Conservation (phyloP, 2,329 filamentous ascomycete genomes). For the Microcyclosporella mali region DNA sequence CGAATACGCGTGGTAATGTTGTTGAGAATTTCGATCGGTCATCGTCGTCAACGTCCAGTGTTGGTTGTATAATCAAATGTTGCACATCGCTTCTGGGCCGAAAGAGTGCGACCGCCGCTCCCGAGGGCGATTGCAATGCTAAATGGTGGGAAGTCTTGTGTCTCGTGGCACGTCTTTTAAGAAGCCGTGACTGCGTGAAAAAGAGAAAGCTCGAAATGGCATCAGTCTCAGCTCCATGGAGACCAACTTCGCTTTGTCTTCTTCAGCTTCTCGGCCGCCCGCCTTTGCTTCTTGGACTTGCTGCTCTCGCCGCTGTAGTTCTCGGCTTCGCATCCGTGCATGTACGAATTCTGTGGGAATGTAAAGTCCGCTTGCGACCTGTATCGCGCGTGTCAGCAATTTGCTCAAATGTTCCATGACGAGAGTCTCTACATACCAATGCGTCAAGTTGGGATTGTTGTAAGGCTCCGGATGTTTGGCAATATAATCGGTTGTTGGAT, state of each 20-base stretch:
- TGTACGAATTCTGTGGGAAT: conserved; percentile 58
- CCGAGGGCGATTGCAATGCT: background rate
- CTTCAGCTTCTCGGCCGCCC: conserved; percentile 4
- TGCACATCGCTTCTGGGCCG: background rate
- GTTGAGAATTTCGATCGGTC: background rate
- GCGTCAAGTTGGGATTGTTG: conserved; percentile 57
- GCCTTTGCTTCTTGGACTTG: conserved; percentile 9
- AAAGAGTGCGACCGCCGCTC: background rate
- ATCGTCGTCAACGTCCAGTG: background rate
- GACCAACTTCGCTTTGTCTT: conserved; percentile 7
- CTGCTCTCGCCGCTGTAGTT: conserved; percentile 12
- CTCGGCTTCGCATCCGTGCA: conserved; percentile 47
- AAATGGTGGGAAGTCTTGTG: conserved; percentile 2
- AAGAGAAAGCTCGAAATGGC: background rate
- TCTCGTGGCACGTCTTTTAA: conserved; percentile 3
- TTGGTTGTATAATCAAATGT: background rate
- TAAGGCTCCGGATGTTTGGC: conserved; percentile 55
- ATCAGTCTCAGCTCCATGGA: conserved; percentile 10
- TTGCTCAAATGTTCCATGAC: background rate
- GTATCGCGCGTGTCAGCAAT: conserved; percentile 3
- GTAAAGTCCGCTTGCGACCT: conserved; percentile 47
- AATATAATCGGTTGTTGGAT: conserved; percentile 63
- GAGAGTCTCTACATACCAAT: conserved; percentile 47
- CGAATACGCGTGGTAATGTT: background rate
- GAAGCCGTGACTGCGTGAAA: conserved; percentile 9